Conservation (phyloP, 2,329 filamentous ascomycete genomes). For the Whalleya microplaca region DNA sequence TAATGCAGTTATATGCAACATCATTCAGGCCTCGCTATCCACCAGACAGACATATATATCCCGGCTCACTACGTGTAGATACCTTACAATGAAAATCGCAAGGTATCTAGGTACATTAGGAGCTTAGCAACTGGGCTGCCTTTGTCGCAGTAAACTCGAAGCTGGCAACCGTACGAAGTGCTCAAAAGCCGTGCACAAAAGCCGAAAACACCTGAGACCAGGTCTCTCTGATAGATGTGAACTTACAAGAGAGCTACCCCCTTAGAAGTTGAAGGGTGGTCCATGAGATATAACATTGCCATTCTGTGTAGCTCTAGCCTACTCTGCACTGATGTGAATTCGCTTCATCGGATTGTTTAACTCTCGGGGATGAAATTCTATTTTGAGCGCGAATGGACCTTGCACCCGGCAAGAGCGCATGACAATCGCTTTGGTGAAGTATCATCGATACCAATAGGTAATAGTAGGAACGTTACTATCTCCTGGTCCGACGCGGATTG, state of each 20-base stretch:
- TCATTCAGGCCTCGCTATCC: constrained; percentile 12
- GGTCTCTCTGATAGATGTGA: too few relatives aligned
- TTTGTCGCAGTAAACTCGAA: too few relatives aligned
- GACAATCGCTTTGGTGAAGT: not conserved
- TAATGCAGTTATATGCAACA: not conserved
- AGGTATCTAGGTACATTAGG: too few relatives aligned
- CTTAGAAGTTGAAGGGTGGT: too few relatives aligned
- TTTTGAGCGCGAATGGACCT: too few relatives aligned
- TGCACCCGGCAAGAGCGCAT: not conserved
- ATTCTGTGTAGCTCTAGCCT: not conserved
- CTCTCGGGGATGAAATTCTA: too few relatives aligned
- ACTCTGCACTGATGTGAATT: not conserved
- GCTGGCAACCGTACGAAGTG: too few relatives aligned
- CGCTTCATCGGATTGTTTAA: not conserved
- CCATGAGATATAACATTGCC: constrained; percentile 9
- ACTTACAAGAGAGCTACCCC: not conserved
- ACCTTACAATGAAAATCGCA: too few relatives aligned
- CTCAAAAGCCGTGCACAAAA: too few relatives aligned
- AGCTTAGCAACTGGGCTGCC: too few relatives aligned
- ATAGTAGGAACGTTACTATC: constrained; percentile 6
- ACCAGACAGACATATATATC: constrained; percentile 12
- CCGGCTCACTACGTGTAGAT: not conserved
- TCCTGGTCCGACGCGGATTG: constrained; percentile 20
- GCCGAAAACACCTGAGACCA: too few relatives aligned
- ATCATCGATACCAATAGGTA: not conserved